Base-by-base conservation (phyloP, 768 basidiomycete genomes). In the Naganishia vaughanmartiniae region DNA sequence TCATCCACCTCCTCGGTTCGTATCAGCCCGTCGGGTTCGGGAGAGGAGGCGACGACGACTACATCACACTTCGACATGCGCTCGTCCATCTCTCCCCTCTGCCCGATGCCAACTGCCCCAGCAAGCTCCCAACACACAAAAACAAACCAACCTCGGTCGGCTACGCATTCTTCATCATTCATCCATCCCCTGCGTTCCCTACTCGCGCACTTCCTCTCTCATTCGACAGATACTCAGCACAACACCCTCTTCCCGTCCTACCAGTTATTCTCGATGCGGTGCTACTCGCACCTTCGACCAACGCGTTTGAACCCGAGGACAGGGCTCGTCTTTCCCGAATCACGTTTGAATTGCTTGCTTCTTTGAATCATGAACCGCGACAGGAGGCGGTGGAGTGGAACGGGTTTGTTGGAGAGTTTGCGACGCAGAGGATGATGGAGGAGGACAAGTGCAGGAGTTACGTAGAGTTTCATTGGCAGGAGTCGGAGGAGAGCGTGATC, bases 161-260 rank as follows among this genome's bases (percentile, higher is more conserved):
- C n/a, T 63, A 63, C 60, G n/a, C 48, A 51, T 30, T 63, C 39
- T 63, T 63, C 60, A 36, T 63, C 12, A 12, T 63, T 7, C 60
- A 45, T 15, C 26, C 60, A n/a, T 42, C 39, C 7, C n/a, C 24
- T 28, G 21, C 21, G 1, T 26, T 42, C n/a, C 57, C 57, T 26
- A n/a, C n/a, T 5, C 42, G 60, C 2, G 11, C 24, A 15, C 39
- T 63, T 7, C 60, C 60, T 11, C 10, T 34, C 5, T 45, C 60
- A 4, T 26, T 63, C 39, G 60, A 63, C 26, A 26, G 11, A 5
- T 63, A 63, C 60, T 15, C 48, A 4, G 21, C 48, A 4, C 48
- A 14, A 7, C 36, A 34, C 6, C 19, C 28, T 15, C 36, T 63
- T 17, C 42, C 60, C 1, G 12, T 14, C 19, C 21, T 45, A 9